Percentiles rank a stretch among this genome's conserved stretches.
Conservation (phyloP, 768 basidiomycete species). For the Austroboletus festivus region DNA sequence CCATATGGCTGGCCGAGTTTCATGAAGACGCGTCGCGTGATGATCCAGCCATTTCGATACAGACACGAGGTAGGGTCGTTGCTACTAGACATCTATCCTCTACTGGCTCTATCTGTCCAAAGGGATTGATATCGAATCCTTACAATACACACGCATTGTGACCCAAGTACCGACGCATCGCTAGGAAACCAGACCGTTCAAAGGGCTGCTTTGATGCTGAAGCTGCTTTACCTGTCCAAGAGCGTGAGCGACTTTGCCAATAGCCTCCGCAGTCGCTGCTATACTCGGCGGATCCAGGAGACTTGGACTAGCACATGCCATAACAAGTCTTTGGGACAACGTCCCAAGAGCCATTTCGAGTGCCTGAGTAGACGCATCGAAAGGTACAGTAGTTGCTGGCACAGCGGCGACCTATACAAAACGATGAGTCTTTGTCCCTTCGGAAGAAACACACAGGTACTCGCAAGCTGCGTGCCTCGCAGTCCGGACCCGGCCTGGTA, state of each 20-base stretch:
- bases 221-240: constrained; percentile 58
- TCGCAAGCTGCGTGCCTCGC: constrained; percentile 18
- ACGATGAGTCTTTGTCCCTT: constrained; percentile 3
- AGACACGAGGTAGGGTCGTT: neutral
- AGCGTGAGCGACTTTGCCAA: constrained; percentile 62
- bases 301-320: constrained; percentile 37
- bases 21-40: neutral
- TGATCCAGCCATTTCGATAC: neutral
- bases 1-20: constrained; percentile 33
- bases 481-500: constrained; percentile 11
- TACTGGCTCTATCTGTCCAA: neutral
- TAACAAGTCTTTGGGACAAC: constrained; percentile 49
- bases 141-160: too few relatives aligned
- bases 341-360: constrained; percentile 51
- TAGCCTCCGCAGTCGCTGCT: constrained; percentile 62
- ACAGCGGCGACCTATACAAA: constrained; percentile 15
- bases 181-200: constrained; percentile 16
- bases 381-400: constrained; percentile 9
- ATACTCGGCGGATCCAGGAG: constrained; percentile 49
- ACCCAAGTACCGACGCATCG: too few relatives aligned
- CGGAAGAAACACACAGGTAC: neutral
- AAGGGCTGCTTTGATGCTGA: constrained; percentile 35
- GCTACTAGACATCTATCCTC: neutral
- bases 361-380: constrained; percentile 38
- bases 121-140: neutral